Percentiles rank a stretch among this genome's conserved stretches.
These are phyloP conservation scores for Chrysosphaeria jannelii DNA, from an alignment of 2,329 filamentous ascomycete genomes.

Conservation along the genomic window DNA sequence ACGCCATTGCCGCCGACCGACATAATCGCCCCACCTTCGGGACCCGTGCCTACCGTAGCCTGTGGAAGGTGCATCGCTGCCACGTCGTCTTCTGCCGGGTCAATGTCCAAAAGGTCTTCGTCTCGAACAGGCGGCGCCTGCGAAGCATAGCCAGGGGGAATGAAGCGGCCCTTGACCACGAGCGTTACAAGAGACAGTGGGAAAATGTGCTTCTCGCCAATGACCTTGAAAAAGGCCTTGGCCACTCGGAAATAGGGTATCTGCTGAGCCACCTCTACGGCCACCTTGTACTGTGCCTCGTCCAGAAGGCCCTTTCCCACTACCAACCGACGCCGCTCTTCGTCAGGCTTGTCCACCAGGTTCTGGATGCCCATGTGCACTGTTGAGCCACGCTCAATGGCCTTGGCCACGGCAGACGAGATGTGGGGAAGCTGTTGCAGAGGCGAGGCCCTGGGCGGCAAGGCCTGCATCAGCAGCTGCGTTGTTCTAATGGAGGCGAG, in stretches of 20 bases:
- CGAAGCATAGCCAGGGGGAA: constrained; percentile 47
- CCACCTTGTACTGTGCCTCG: constrained; percentile 45
- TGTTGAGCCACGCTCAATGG: constrained; percentile 46
- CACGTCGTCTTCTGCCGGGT: constrained; percentile 76
- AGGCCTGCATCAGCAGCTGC: constrained; percentile 70
- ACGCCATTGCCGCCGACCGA: constrained; percentile 23
- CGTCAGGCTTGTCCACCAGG: constrained; percentile 62
- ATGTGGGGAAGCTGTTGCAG: constrained; percentile 80
- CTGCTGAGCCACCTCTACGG: constrained; percentile 50
- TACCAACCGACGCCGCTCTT: constrained; percentile 38
- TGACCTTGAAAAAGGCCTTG: constrained; percentile 95
- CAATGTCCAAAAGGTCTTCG: constrained; percentile 62
- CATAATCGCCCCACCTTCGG: constrained; percentile 22
- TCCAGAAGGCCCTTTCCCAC: constrained; percentile 41
- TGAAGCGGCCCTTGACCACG: constrained; percentile 78
- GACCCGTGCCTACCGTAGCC: constrained; percentile 26
- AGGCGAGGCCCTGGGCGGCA: constrained; percentile 57
- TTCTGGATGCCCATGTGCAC: constrained; percentile 52
- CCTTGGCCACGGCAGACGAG: constrained; percentile 31
- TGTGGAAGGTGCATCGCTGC: constrained; percentile 46
- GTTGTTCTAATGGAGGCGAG: constrained; percentile 53
- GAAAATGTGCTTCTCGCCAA: constrained; percentile 76
- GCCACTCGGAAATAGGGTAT: constrained; percentile 61
- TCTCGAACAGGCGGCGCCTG: constrained; percentile 47
- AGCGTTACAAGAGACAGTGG: constrained; percentile 79